Percentiles rank a stretch among this genome's conserved stretches.
phyloP scores from a whole-genome alignment of 768 basidiomycete genomes.

The Suillus americanus region DNA sequence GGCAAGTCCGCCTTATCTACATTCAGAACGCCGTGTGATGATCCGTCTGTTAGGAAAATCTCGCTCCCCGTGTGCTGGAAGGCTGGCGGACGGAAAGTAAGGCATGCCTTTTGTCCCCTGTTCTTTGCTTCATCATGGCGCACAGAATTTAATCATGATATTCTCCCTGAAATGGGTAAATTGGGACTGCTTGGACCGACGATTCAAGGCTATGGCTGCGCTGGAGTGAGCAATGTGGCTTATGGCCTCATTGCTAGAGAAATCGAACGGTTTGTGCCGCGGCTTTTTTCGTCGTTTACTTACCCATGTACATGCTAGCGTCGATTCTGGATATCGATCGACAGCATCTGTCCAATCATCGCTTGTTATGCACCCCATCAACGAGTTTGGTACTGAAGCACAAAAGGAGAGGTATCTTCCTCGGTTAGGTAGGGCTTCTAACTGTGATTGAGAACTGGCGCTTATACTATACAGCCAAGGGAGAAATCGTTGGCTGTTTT shows the following conservation, averaged over 20 bases:
- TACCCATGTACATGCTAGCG: slow-evolving; percentile 41
- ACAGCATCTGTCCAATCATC: slow-evolving; percentile 95
- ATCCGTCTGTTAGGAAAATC: slow-evolving; percentile 57
- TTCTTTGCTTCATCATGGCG: background rate
- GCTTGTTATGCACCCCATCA: slow-evolving; percentile 93
- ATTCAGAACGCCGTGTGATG: background rate
- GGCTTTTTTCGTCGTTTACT: background rate
- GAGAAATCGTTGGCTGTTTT: slow-evolving; percentile 90
- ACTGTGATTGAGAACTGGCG: background rate
- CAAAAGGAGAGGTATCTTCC: slow-evolving; percentile 94
- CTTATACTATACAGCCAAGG: slow-evolving; percentile 54
- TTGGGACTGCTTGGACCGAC: slow-evolving; percentile 91
- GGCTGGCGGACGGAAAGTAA: slow-evolving; percentile 87
- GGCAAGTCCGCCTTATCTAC: slow-evolving; percentile 38
- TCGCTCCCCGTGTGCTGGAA: slow-evolving; percentile 85
- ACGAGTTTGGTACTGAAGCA: slow-evolving; percentile 83
- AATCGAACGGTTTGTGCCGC: slow-evolving; percentile 70
- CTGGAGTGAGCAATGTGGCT: slow-evolving; percentile 86
- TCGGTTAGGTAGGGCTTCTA: slow-evolving; percentile 54
- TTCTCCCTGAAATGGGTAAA: slow-evolving; percentile 89
- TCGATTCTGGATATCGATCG: slow-evolving; percentile 96
- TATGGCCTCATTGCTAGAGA: slow-evolving; percentile 94
- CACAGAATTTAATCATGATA: slow-evolving; percentile 71
- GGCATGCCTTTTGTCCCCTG: slow-evolving; percentile 12
- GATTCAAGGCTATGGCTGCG: slow-evolving; percentile 91